Evolutionary conservation across 2,329 filamentous ascomycete genomes (phyloP).

Genomic region (Dactylellina sp.): DNA sequence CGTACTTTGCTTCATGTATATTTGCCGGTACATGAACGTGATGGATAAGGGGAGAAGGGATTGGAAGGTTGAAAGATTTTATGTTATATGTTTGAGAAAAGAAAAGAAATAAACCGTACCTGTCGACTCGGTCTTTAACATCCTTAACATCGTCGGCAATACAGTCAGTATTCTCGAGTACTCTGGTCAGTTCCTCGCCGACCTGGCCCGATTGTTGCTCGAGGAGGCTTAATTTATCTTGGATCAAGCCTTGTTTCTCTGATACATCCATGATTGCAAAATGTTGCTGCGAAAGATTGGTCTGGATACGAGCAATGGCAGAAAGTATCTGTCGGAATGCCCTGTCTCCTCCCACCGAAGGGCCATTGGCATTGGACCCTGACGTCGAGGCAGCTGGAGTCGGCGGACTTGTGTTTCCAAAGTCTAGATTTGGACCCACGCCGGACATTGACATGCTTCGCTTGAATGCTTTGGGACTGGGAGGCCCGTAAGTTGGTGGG

Average conservation of each 20-base stretch:
- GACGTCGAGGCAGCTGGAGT: slow-evolving; percentile 52
- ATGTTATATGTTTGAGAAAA: slow-evolving; percentile 5
- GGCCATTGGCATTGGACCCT: slow-evolving; percentile 41
- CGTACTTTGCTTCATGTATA: slow-evolving; percentile 36
- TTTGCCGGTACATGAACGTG: slow-evolving; percentile 26
- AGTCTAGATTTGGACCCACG: slow-evolving; percentile 48
- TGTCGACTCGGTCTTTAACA: slow-evolving; percentile 57
- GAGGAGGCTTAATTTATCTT: slow-evolving; percentile 53
- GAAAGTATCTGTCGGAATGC: slow-evolving; percentile 53
- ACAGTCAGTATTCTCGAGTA: slow-evolving; percentile 55
- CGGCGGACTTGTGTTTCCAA: slow-evolving; percentile 56
- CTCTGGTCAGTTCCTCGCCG: slow-evolving; percentile 40
- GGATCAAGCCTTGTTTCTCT: slow-evolving; percentile 54
- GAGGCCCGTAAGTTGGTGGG: slow-evolving; percentile 52
- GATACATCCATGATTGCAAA: slow-evolving; percentile 54
- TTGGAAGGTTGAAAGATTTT: slow-evolving; percentile 17
- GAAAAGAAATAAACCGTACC: slow-evolving; percentile 48
- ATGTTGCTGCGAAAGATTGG: slow-evolving; percentile 54
- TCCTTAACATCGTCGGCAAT: slow-evolving; percentile 56
- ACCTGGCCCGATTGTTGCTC: slow-evolving; percentile 52
- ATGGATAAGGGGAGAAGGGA: slow-evolving; percentile 22
- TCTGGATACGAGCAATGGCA: slow-evolving; percentile 54
- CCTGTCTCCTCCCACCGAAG: slow-evolving; percentile 46
- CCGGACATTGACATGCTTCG: slow-evolving; percentile 56
- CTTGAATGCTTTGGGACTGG: slow-evolving; percentile 54